These are phyloP conservation scores for Aureobasidium musti DNA, from an alignment of 2,329 filamentous ascomycete species.

Conservation along the genomic window DNA sequence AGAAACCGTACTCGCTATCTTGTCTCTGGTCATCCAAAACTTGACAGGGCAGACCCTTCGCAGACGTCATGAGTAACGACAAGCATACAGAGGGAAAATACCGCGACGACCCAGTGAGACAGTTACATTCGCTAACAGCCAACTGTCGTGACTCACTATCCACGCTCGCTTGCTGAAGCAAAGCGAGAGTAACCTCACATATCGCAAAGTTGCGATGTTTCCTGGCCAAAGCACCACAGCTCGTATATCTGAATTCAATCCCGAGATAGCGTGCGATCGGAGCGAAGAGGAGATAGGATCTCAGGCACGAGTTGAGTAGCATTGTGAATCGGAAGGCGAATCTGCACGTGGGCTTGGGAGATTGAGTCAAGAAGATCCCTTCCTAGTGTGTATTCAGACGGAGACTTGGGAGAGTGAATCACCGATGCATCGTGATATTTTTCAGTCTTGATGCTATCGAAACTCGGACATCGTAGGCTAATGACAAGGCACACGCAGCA, in stretches of 20 bases:
- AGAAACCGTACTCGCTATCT: neutral
- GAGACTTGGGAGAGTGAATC: constrained; percentile 1
- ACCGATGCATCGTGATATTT: constrained; percentile 23
- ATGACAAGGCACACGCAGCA: neutral
- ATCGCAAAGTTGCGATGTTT: neutral
- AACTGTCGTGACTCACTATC: constrained; percentile 1
- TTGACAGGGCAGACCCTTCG: constrained; percentile 1
- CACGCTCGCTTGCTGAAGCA: constrained; percentile 17
- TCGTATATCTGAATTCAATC: neutral
- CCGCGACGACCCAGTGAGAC: constrained; percentile 2
- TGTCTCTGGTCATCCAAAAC: constrained; percentile 7
- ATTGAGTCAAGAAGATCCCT: constrained; percentile 17
- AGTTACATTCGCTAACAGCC: constrained; percentile 14
- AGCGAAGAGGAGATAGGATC: neutral
- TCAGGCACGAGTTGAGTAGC: neutral
- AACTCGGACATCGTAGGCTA: neutral
- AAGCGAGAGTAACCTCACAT: neutral
- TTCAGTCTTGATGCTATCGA: neutral
- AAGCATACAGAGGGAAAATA: neutral
- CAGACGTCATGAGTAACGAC: constrained; percentile 19
- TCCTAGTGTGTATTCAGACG: neutral
- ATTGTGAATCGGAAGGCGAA: neutral
- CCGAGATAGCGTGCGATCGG: constrained; percentile 2
- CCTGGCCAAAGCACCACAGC: neutral
- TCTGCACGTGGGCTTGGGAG: constrained; percentile 16